These are phyloP conservation scores for Chenopodium suecicum DNA, from an alignment of 148 eudicot species.

Conservation along the genomic window DNA sequence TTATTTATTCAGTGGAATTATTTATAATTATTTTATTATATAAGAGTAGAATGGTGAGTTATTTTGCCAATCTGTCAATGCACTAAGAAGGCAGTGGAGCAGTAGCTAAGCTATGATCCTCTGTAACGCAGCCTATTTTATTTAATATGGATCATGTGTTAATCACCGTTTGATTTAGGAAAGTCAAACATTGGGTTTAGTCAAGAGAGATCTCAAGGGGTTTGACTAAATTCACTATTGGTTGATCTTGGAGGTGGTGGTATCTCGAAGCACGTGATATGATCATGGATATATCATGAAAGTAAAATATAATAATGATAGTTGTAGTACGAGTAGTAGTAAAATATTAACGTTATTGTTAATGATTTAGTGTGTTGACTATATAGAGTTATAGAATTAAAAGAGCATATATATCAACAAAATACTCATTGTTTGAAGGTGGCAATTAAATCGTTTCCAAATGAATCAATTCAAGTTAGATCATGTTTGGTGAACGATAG, in stretches of 20 bases:
- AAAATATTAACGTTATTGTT: background rate
- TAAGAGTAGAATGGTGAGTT: background rate
- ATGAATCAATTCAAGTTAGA: no score
- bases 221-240: conserved; percentile 20
- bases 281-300: conserved; percentile 23
- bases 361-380: background rate
- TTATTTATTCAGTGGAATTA: conserved; percentile 2
- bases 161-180: background rate
- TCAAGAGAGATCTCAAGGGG: background rate
- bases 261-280: conserved; percentile 24
- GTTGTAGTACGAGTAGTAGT: background rate
- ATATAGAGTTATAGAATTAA: background rate
- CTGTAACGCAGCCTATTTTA: conserved; percentile 2
- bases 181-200: conserved; percentile 12
- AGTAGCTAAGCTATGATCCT: conserved; percentile 19
- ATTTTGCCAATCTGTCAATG: conserved; percentile 26
- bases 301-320: background rate
- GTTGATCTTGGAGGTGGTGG: conserved; percentile 21
- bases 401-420: background rate
- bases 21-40: background rate
- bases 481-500: no score
- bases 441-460: no score
- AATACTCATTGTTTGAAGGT: no score
- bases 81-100: conserved; percentile 18
- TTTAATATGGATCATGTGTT: background rate